Conservation (phyloP, 2,329 filamentous ascomycete species). For the Aspergillus quadrilineatus region DNA sequence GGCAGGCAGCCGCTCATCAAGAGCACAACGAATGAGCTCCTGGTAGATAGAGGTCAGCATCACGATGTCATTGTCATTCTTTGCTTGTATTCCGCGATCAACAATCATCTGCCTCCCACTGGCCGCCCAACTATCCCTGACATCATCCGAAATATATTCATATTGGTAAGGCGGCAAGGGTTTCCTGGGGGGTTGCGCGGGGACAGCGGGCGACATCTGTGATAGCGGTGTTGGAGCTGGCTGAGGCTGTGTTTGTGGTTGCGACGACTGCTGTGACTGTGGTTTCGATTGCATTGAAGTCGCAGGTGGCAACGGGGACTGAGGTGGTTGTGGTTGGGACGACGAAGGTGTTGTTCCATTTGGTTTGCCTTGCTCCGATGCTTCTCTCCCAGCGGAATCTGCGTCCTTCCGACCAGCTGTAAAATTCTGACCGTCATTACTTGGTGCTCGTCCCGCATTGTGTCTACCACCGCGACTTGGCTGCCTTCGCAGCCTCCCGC, state of each 20-base stretch:
- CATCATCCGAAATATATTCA: constrained; percentile 70
- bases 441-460: constrained; percentile 35
- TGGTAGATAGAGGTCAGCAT: constrained; percentile 74
- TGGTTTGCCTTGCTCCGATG: constrained; percentile 28
- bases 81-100: constrained; percentile 62
- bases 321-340: constrained; percentile 18
- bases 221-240: constrained; percentile 19
- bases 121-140: constrained; percentile 65
- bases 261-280: constrained; percentile 12
- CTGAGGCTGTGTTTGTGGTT: constrained; percentile 20
- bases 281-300: constrained; percentile 17
- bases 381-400: constrained; percentile 27
- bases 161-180: constrained; percentile 62
- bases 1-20: constrained; percentile 67
- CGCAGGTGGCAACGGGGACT: constrained; percentile 23
- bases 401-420: constrained; percentile 29
- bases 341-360: constrained; percentile 29
- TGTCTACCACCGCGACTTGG: constrained; percentile 41
- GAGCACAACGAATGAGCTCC: constrained; percentile 74
- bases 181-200: constrained; percentile 20
- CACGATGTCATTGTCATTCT: constrained; percentile 65
- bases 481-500: constrained; percentile 40
- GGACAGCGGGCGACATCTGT: constrained; percentile 15
- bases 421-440: constrained; percentile 37
- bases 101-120: constrained; percentile 67